Percentiles rank a stretch among this genome's conserved stretches.
Conservation (phyloP, 1,139 yeast genomes). For the Debaryomyces robertsiae region DNA sequence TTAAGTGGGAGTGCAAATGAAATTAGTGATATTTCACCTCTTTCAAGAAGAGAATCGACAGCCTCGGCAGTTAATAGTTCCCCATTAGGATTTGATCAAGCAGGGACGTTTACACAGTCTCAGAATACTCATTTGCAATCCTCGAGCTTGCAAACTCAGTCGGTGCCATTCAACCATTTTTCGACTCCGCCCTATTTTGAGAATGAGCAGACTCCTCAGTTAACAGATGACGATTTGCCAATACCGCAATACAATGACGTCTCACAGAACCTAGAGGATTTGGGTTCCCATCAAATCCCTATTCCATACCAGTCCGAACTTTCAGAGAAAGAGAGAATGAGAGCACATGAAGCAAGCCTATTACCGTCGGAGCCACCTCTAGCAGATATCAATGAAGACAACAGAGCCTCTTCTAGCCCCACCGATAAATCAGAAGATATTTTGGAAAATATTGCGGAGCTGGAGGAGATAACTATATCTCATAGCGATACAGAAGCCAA, state of each 20-base stretch:
- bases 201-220: constrained; percentile 8
- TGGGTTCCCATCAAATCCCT: constrained; percentile 16
- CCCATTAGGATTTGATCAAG: constrained; percentile 14
- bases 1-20: constrained; percentile 10
- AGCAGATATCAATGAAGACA: constrained; percentile 27
- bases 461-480: constrained; percentile 1
- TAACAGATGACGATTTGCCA: constrained; percentile 6
- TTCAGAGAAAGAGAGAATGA: constrained; percentile 58
- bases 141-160: constrained; percentile 16
- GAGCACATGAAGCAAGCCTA: constrained; percentile 56
- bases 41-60: constrained; percentile 25
- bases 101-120: constrained; percentile 14
- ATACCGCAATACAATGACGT: constrained; percentile 13
- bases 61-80: constrained; percentile 20
- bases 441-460: constrained; percentile 10
- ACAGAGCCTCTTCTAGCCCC: constrained; percentile 13
- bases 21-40: constrained; percentile 15
- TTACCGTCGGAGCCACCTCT: constrained; percentile 63
- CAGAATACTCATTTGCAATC: constrained; percentile 10
- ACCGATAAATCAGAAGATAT: constrained; percentile 5
- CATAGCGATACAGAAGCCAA: not conserved
- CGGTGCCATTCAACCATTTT: constrained; percentile 17
- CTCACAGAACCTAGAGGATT: constrained; percentile 28
- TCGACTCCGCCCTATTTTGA: constrained; percentile 24
- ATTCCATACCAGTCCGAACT: constrained; percentile 24